These are phyloP conservation scores for Gaultheria prostrata DNA, from an alignment of 148 eudicot genomes.

Conservation along the genomic window DNA sequence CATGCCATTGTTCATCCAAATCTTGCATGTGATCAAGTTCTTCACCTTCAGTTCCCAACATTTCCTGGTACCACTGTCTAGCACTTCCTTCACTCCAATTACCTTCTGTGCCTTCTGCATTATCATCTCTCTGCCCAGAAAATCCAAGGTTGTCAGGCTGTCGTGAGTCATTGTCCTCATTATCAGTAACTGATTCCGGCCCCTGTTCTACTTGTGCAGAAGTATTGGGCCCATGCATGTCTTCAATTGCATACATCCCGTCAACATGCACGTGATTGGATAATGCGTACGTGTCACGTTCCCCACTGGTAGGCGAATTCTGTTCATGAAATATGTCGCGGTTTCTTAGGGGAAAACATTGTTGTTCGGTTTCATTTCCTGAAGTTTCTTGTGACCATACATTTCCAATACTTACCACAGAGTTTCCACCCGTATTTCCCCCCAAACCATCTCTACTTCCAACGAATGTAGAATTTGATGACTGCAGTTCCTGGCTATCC, in stretches of 20 bases:
- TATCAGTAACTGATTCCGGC: conserved; percentile 31
- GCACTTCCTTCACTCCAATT: conserved; percentile 25
- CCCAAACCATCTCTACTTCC: conserved; percentile 8
- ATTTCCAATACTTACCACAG: conserved; percentile 1
- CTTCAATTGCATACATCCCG: conserved; percentile 28
- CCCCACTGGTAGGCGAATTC: conserved; percentile 33
- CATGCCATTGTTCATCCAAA: conserved; percentile 45
- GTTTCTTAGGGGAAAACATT: conserved; percentile 21
- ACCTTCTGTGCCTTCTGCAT: conserved; percentile 25
- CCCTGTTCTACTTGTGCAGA: conserved; percentile 35
- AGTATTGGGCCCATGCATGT: conserved; percentile 24
- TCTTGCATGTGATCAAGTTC: conserved; percentile 42
- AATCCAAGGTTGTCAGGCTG: conserved; percentile 20
- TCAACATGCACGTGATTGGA: conserved; percentile 21
- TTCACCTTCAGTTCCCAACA: conserved; percentile 32
- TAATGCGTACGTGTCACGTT: conserved; percentile 18
- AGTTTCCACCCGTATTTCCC: conserved; percentile 16
- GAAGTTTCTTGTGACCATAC: conserved; percentile 32
- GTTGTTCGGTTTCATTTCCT: conserved; percentile 26
- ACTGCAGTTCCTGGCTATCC: conserved; percentile 15
- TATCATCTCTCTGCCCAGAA: conserved; percentile 42
- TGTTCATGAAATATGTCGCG: conserved; percentile 25
- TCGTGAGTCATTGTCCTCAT: conserved; percentile 34
- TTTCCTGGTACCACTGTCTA: conserved; percentile 34
- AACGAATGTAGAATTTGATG: conserved; percentile 13